Evolutionary conservation across 2,329 filamentous ascomycete genomes (phyloP), one percentile per base, ranked within the genome.

Genomic region (Aspergillus carbonarius): DNA sequence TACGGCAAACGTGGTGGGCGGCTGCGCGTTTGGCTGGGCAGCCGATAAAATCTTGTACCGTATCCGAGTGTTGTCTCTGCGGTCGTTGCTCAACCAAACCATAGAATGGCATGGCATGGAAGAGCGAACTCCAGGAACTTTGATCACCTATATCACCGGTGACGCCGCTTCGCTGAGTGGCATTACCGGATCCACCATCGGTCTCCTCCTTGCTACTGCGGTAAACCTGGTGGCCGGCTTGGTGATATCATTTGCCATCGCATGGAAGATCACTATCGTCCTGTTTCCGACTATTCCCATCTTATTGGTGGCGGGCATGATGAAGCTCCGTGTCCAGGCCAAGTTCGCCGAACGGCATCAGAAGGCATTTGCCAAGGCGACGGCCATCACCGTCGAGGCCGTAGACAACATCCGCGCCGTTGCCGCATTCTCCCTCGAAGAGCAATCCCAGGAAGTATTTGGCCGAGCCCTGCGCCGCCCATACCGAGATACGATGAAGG

Each of bases 251-350:
- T 87, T 89, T 62, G 83, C 89, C 32, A 78, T 92, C 32, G 87
- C 87, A 5, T 92, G 89, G 89, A 88, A 86, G 68, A 91, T 92
- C 61, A 87, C 88, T 1, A 77, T 92, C 13, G 89, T 92, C 1
- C 86, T 87, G 53, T 79, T 92, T 3, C 83, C 88, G 0, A 82
- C 85, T 1, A 85, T 92, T 0, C 90, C 89, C 0, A 73, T 92
- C 3, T 81, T 91, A 13, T 77, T 92, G 0, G 84, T 85, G 0
- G 82, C 88, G 0, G 89, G 89, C 0, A 83, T 89, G 64, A 85
- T 92, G 83, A 84, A 89, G 63, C 78, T 91, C 23, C 81, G 69
- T 6, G 82, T 85, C 5, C 81, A 89, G 1, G 81, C 83, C 5
- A 80, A 68, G 72, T 83, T 84, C 23, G 88, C 88, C 57, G 81